These are phyloP conservation scores for Clarireedia hainanense DNA, from an alignment of 2,329 filamentous ascomycete species.

Conservation along the genomic window DNA sequence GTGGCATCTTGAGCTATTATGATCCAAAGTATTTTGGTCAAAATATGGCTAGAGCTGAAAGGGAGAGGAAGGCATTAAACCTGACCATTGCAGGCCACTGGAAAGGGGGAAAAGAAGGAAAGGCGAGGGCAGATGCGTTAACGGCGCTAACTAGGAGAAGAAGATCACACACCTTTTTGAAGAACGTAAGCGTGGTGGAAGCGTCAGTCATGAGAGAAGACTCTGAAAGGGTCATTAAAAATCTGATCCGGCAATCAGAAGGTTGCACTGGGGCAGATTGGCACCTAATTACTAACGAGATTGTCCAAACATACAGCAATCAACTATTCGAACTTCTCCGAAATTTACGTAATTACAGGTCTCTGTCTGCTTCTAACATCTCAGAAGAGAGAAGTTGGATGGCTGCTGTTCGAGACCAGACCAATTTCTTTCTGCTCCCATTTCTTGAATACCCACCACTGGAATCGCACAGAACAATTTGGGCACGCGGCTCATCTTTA, in stretches of 20 bases:
- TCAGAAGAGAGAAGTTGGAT: conserved; percentile 29
- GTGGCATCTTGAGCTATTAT: conserved; percentile 40
- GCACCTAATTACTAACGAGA: conserved; percentile 34
- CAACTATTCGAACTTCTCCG: conserved; percentile 30
- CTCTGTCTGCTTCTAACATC: conserved; percentile 19
- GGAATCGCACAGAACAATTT: conserved; percentile 20
- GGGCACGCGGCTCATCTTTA: conserved; percentile 28
- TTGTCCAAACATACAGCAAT: conserved; percentile 33
- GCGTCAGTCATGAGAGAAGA: conserved; percentile 30
- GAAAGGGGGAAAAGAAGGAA: conserved; percentile 22
- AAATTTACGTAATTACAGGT: conserved; percentile 17
- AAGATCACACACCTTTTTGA: conserved; percentile 31
- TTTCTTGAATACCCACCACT: conserved; percentile 38
- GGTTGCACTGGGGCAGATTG: conserved; percentile 38
- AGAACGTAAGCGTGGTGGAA: conserved; percentile 27
- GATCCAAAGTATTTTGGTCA: conserved; percentile 31
- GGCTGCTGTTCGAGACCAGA: conserved; percentile 30
- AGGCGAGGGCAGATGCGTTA: conserved; percentile 27
- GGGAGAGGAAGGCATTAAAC: conserved; percentile 34
- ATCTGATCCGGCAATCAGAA: conserved; percentile 18
- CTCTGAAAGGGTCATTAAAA: conserved; percentile 28
- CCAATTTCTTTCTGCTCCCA: conserved; percentile 37
- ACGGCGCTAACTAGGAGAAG: conserved; percentile 31
- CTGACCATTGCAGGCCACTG: conserved; percentile 36
- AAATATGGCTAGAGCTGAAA: conserved; percentile 24